These are phyloP conservation scores for Penicillium sp. DNA, from an alignment of 2,329 filamentous ascomycete species.

Conservation along the genomic window DNA sequence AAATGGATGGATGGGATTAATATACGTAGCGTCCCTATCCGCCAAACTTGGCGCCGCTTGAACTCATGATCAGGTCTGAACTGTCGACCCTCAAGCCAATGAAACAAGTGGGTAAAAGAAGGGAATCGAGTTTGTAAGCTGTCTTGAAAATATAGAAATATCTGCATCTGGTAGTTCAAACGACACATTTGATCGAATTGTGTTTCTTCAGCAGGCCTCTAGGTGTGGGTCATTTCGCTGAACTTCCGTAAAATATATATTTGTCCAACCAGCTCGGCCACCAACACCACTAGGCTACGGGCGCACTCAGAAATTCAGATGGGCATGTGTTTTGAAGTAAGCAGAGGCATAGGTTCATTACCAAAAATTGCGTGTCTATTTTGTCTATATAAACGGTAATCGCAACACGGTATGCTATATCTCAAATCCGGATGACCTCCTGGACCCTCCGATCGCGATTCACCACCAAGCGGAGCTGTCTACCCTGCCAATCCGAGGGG, in stretches of 20 bases:
- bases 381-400: not conserved
- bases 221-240: too few relatives aligned
- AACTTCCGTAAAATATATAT: too few relatives aligned
- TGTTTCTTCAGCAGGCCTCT: too few relatives aligned
- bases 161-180: too few relatives aligned
- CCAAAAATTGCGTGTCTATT: too few relatives aligned
- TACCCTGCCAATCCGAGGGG: slow-evolving; percentile 48
- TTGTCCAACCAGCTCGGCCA: too few relatives aligned
- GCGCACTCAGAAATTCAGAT: too few relatives aligned
- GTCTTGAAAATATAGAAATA: not conserved
- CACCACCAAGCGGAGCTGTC: slow-evolving; percentile 66
- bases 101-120: not conserved
- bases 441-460: slow-evolving; percentile 63
- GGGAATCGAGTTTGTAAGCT: not conserved
- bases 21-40: not conserved
- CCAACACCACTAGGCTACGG: too few relatives aligned
- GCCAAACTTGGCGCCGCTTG: not conserved
- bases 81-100: not conserved
- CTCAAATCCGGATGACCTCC: slow-evolving; percentile 57
- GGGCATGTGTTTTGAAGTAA: too few relatives aligned
- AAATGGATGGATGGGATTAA: not conserved
- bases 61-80: not conserved
- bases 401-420: not conserved
- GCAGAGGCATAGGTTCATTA: too few relatives aligned
- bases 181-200: too few relatives aligned